Evolutionary conservation across 2,329 filamentous ascomycete genomes (phyloP), one percentile per base, ranked within the genome.

Genomic region (Aspergillus terreus): DNA sequence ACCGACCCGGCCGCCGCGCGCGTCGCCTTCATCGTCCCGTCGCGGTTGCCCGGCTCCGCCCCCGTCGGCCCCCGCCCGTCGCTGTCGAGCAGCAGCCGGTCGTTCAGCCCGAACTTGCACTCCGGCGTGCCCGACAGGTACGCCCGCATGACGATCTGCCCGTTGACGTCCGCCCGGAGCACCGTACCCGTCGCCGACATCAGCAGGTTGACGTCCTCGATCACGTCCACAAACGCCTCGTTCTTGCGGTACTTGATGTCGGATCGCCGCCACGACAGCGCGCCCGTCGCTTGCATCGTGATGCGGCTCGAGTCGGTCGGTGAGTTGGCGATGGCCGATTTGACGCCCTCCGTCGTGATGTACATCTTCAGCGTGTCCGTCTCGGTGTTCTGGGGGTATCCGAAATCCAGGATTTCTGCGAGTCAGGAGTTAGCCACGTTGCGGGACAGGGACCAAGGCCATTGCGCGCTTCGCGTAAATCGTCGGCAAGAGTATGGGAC

Each of bases 161-260:
- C 94, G 47, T 90, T 96, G 48, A 99, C 94, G 66, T 99, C 94
- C 57, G 94, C 94, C 58, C 94, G 88, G 11, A 99, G 82, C 25
- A 99, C 91, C 19, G 92, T 92, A 27, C 94, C 94, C 0, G 91
- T 94, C 5, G 94, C 94, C n/a, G 92, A 97, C 88, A 99, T 96
- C 66, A 99, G 86, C 53, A 99, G 82, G 73, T 99, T 99, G 65
- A 99, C 92, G 67, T 99, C 94, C 74, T 99, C 94, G 66, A 99
- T 99, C 15, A 99, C 94, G 72, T 99, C 94, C 61, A 99, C 94
- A 67, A 99, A 99, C 30, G 94, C 94, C 73, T 99, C 94, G 76
- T 99, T 99, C 77, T 99, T 99, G 71, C 94, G 88, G 76, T 99
- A 99, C 70, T 96, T 96, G 74, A 99, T 94, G 71, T 97, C 92